A percentile compares a stretch with the other conserved stretches of the same genome.
Conservation (phyloP, 257 asterid genomes). For the Rubia yunnanensis region DNA sequence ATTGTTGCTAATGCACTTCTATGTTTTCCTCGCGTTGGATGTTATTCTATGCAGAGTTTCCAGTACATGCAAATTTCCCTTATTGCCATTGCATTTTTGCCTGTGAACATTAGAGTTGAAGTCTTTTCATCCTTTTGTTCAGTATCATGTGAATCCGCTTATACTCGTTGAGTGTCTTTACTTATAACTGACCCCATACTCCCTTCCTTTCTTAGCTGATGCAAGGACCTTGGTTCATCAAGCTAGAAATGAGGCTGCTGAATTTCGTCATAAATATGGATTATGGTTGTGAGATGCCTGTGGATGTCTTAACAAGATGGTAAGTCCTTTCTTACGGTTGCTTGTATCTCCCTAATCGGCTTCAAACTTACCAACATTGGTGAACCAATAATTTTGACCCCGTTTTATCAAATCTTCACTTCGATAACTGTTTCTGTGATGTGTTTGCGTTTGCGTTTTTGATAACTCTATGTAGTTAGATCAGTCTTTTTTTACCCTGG, state of each 20-base stretch:
- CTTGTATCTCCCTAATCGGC: neutral
- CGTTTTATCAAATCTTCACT: neutral
- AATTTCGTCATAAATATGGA: constrained; percentile 61
- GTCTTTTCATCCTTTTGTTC: neutral
- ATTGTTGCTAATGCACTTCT: no score
- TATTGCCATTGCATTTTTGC: neutral
- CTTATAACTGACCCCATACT: neutral
- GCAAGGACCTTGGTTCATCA: constrained; percentile 96
- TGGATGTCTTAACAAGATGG: constrained; percentile 87
- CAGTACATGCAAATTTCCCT: neutral
- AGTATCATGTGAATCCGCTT: neutral
- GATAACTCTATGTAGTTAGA: no score
- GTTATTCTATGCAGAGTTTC: neutral
- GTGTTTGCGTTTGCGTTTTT: neutral
- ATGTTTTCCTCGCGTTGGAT: no score
- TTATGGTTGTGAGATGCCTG: constrained; percentile 90
- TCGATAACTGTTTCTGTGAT: neutral
- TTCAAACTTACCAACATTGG: neutral
- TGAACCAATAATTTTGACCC: neutral
- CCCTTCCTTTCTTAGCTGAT: constrained; percentile 50
- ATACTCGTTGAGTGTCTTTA: neutral
- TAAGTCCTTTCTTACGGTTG: constrained; percentile 14
- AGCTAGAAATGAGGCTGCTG: constrained; percentile 98
- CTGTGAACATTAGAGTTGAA: neutral
- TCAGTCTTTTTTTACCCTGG: no score